A percentile compares a stretch with the other conserved stretches of the same genome.
phyloP scores from a whole-genome alignment of 1,284 basidiomycete species.

The Takashimella tepidaria region DNA sequence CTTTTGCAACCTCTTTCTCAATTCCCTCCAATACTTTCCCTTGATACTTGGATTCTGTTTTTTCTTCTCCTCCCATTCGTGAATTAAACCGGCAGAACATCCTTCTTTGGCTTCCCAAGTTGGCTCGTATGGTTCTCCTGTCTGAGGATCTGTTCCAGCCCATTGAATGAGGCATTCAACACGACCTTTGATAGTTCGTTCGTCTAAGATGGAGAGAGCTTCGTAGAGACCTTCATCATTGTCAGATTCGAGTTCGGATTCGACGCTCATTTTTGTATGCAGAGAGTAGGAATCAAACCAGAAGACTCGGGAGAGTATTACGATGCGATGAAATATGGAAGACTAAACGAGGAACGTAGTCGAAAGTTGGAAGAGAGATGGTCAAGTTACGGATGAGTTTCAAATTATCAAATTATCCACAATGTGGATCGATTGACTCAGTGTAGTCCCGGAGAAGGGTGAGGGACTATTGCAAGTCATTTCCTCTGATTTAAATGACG shows the following conservation, averaged over 20 bases:
- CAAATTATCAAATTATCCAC: too few species aligned
- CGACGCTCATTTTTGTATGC: neutral
- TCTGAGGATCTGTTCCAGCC: conserved; percentile 28
- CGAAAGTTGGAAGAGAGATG: too few species aligned
- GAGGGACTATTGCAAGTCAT: too few species aligned
- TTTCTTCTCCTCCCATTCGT: conserved; percentile 29
- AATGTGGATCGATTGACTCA: too few species aligned
- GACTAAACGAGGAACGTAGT: too few species aligned
- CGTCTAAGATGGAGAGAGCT: conserved; percentile 24
- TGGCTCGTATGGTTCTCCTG: conserved; percentile 24
- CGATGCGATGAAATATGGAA: too few species aligned
- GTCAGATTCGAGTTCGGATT: too few species aligned
- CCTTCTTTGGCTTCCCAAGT: conserved; percentile 29
- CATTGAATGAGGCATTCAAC: conserved; percentile 35
- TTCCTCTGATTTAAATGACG: too few species aligned
- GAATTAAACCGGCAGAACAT: conserved; percentile 20
- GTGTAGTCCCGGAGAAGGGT: too few species aligned
- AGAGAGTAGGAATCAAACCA: too few species aligned
- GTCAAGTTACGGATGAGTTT: too few species aligned
- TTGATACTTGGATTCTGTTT: conserved; percentile 3
- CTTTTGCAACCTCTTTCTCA: conserved; percentile 1
- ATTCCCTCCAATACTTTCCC: neutral
- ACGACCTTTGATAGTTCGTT: conserved; percentile 6
- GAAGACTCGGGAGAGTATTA: too few species aligned
- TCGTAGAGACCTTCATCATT: conserved; percentile 20